Evolutionary conservation across 2,329 filamentous ascomycete species (phyloP).

Genomic region (Nectriaceae sp.): DNA sequence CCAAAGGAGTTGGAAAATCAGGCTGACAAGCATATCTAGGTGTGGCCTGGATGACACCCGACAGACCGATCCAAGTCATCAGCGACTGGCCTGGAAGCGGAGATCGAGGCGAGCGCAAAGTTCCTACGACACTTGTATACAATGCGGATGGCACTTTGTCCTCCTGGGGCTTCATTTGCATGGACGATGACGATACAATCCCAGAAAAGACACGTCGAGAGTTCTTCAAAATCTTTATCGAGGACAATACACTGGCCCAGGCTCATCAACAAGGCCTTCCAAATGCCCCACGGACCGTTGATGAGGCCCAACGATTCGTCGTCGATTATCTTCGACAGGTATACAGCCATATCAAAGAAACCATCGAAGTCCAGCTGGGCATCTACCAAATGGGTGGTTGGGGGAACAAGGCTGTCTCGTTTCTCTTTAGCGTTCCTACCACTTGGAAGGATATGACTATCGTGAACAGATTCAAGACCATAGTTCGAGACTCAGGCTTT

Average conservation of each 20-base stretch:
- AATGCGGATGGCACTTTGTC: slow-evolving; percentile 42
- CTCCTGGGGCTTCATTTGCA: slow-evolving; percentile 56
- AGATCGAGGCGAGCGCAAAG: slow-evolving; percentile 56
- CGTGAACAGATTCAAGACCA: slow-evolving; percentile 51
- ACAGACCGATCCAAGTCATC: slow-evolving; percentile 45
- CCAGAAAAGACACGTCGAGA: slow-evolving; percentile 41
- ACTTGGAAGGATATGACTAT: slow-evolving; percentile 54
- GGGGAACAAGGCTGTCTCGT: slow-evolving; percentile 49
- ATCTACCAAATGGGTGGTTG: slow-evolving; percentile 40
- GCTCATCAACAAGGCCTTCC: slow-evolving; percentile 46
- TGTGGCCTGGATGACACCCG: slow-evolving; percentile 40
- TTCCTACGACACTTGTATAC: slow-evolving; percentile 54
- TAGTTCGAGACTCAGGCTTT: slow-evolving; percentile 51
- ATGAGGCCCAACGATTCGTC: slow-evolving; percentile 48
- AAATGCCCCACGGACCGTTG: slow-evolving; percentile 42
- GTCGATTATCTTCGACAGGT: slow-evolving; percentile 51
- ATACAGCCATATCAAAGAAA: slow-evolving; percentile 50
- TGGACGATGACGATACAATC: slow-evolving; percentile 42
- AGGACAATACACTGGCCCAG: slow-evolving; percentile 43
- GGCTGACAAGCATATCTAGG: slow-evolving; percentile 23
- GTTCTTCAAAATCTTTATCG: slow-evolving; percentile 59
- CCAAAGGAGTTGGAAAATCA: too few relatives aligned
- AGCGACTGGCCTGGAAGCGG: slow-evolving; percentile 57
- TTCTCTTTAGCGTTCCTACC: slow-evolving; percentile 59
- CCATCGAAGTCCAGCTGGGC: slow-evolving; percentile 42